Conservation (phyloP, 2,329 filamentous ascomycete species). For the Incumbomyces lentus region DNA sequence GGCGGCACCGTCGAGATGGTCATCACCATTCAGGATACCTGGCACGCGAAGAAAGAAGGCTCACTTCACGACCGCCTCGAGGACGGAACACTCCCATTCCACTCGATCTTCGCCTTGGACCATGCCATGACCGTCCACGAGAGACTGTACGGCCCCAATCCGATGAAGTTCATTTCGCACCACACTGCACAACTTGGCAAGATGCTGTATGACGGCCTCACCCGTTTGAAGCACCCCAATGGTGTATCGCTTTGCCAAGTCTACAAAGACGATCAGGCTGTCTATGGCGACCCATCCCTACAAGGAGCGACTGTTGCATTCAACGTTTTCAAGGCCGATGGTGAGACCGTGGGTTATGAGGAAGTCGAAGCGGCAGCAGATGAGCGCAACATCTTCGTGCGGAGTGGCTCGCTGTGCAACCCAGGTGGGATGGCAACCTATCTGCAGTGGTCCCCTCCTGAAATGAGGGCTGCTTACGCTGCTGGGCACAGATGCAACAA, state of each 20-base stretch:
- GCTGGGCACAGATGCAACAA: constrained; percentile 73
- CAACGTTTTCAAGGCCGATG: constrained; percentile 47
- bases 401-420: constrained; percentile 49
- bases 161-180: constrained; percentile 50
- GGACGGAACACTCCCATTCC: constrained; percentile 70
- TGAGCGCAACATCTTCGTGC: constrained; percentile 46
- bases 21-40: constrained; percentile 60
- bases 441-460: constrained; percentile 66
- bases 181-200: constrained; percentile 59
- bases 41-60: constrained; percentile 65
- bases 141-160: constrained; percentile 61
- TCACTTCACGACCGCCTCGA: constrained; percentile 56
- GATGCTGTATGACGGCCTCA: constrained; percentile 44
- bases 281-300: constrained; percentile 40
- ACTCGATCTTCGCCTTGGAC: constrained; percentile 74
- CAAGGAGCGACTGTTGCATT: constrained; percentile 63
- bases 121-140: constrained; percentile 60
- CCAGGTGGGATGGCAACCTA: constrained; percentile 57
- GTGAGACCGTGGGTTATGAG: constrained; percentile 45
- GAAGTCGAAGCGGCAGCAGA: constrained; percentile 51
- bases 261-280: constrained; percentile 45
- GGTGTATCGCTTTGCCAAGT: constrained; percentile 42
- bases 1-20: constrained; percentile 72
- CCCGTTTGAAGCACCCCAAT: constrained; percentile 43
- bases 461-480: constrained; percentile 74